phyloP scores from a whole-genome alignment of 73 alveolate genomes.

The Paramecium biaurelia region DNA sequence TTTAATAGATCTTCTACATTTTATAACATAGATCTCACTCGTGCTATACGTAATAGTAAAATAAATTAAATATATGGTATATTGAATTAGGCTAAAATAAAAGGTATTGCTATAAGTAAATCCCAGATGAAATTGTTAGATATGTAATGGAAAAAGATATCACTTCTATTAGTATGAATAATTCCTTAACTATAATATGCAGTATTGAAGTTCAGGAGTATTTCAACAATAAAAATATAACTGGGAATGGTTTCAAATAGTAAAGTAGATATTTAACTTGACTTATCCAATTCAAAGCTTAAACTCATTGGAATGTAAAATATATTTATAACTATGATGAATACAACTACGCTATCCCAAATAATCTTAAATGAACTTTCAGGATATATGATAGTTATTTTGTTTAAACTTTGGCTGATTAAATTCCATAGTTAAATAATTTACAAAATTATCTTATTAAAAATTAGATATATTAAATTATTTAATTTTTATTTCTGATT shows the following conservation, averaged over 20 bases:
- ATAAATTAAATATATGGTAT: constrained; percentile 46
- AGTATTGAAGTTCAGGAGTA: constrained; percentile 46
- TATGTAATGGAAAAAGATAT: constrained; percentile 13
- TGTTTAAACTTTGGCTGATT: neutral
- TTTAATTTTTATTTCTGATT: neutral
- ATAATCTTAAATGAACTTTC: constrained; percentile 8
- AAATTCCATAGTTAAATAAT: neutral
- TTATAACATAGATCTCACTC: constrained; percentile 36
- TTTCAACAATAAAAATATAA: constrained; percentile 49
- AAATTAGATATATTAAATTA: neutral
- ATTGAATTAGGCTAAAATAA: constrained; percentile 38
- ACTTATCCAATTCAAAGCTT: neutral
- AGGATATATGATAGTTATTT: neutral
- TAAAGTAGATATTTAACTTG: neutral
- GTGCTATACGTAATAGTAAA: constrained; percentile 9
- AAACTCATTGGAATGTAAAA: constrained; percentile 37
- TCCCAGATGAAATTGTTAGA: constrained; percentile 36
- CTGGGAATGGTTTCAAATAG: constrained; percentile 53
- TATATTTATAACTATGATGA: neutral
- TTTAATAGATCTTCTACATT: constrained; percentile 52
- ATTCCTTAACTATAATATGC: constrained; percentile 56
- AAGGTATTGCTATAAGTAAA: constrained; percentile 49
- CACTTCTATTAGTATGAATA: neutral
- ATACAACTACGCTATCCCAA: constrained; percentile 27
- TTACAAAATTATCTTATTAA: neutral